Base-by-base conservation (phyloP, 352 stramenopile species). In the Pythium monospermum region DNA sequence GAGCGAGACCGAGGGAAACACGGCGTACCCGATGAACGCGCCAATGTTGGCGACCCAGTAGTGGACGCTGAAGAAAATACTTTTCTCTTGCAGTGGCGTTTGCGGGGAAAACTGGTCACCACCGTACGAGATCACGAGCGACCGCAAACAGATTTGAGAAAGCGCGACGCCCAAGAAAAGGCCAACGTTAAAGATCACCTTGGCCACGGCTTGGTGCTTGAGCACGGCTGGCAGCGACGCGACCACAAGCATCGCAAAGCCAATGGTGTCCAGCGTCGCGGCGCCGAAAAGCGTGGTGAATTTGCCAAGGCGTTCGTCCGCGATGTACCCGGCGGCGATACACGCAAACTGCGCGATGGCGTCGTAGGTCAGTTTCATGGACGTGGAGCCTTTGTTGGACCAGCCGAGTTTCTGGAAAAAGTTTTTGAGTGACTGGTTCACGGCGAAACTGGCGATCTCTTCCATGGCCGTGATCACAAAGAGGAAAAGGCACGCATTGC, bases 21-120 rank as follows among this genome's bases (percentile, higher is more conserved):
- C 57, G 2, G 62, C 74, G 55, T 76, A 86, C 39, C 68, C 64
- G 22, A 85, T 51, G 22, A 72, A 49, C 7, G 75, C 66, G 26
- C 75, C 75, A 32, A 82, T 51, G 51, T 85, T 86, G 46, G 83
- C 70, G 35, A 60, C 59, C 48, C 52, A 75, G 59, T 86, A 85
- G 57, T 83, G 83, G 28, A 59, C 71, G 30, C 63, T 74, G 52
- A 84, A 84, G 47, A 73, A 84, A 4, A 52, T 53, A 15, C 38
- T 19, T 31, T 68, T 64, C 48, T 68, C 43, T 42, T 68, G 31
- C 16, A 31, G 23, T 18, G 59, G 33, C 36, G 54, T 53, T 15
- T 44, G 18, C 21, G 57, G 54, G 19, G 67, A 44, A 46, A 68
- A 71, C 50, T 71, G 63, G 36, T 71, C 63, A 28, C 58, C 63